Conservation (phyloP, 345 rosid species). For the Brassica incana region DNA sequence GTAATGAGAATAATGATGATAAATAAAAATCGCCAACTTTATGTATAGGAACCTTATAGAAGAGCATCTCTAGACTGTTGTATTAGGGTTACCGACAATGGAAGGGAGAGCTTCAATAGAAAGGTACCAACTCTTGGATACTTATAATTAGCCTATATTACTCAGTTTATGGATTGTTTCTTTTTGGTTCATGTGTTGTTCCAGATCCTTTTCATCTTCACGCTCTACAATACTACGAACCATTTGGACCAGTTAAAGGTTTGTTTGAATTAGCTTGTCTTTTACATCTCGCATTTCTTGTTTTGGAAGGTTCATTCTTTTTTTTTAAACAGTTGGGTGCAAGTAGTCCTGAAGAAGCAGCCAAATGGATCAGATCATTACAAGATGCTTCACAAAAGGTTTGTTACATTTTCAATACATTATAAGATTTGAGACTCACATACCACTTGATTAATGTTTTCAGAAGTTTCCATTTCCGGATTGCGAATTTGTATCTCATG, state of each 20-base stretch:
- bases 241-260: slow-evolving; percentile 86
- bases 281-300: background rate
- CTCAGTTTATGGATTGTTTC: background rate
- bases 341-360: slow-evolving; percentile 92
- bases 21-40: background rate
- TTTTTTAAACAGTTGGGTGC: slow-evolving; percentile 70
- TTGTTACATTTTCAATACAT: background rate
- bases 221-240: slow-evolving; percentile 68
- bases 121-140: slow-evolving; percentile 49
- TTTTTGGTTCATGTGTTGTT: slow-evolving; percentile 34
- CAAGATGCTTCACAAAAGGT: slow-evolving; percentile 81
- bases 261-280: background rate
- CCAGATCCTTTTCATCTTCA: slow-evolving; percentile 85
- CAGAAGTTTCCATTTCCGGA: slow-evolving; percentile 56
- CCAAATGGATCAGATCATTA: slow-evolving; percentile 72
- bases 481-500: slow-evolving; percentile 51
- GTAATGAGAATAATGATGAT: background rate
- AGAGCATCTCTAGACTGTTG: slow-evolving; percentile 67
- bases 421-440: background rate
- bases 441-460: slow-evolving; percentile 19
- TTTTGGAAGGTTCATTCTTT: background rate
- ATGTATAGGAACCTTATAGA: slow-evolving; percentile 63
- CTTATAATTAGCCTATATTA: slow-evolving; percentile 3
- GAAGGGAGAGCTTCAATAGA: slow-evolving; percentile 82
- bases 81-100: slow-evolving; percentile 86